Base-by-base conservation (phyloP, 371 early-diverging fungal genomes). In the Mucor sp. region DNA sequence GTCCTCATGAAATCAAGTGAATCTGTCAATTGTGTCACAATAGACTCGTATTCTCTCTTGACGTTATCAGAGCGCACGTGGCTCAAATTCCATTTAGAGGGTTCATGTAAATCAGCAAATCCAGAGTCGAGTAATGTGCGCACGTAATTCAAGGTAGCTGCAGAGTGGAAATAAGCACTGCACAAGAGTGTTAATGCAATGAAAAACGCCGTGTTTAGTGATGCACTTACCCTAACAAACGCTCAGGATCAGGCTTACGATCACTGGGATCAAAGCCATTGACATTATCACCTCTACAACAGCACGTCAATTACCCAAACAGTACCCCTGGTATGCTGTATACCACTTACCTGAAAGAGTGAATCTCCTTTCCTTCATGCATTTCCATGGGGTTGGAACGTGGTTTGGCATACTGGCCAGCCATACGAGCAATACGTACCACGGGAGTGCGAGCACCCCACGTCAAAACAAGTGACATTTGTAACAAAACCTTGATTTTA, bases 331-430 rank as follows among this genome's bases (percentile, higher is more conserved):
- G n/a, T 1, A 11, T 53, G 11, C 23, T 62, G 8, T 8, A 33
- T 14, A 2, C 25, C 47, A 21, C n/a, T 63, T 58, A 89, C 78
- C 94, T 86, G 81, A 87, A 91, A 35, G 89, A 82, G 76, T 86
- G 83, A 69, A 96, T 81, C 67, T 92, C 90, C 57, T 87, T 77
- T 58, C 97, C 98, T 74, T 95, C 87, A 53, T 93, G 75, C 72
- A 89, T 90, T 74, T 98, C 98, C 30, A 88, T 94, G 2, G 96
- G 93, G 76, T 90, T 94, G 35, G 95, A 95, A 59, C 98, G 89
- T 30, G 98, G 98, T 85, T 98, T 98, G 44, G 97, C 98, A 78
- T 98, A 98, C 83, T 95, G 95, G 5, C 95, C 99, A 21, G 95
- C 97, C 97, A 98, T 97, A 63, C 99, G 91, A 17, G 95, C 99